A percentile compares a stretch with the other conserved stretches of the same genome.
phyloP scores from a whole-genome alignment of 2,329 filamentous ascomycete genomes.

The Colletotrichum magnum region DNA sequence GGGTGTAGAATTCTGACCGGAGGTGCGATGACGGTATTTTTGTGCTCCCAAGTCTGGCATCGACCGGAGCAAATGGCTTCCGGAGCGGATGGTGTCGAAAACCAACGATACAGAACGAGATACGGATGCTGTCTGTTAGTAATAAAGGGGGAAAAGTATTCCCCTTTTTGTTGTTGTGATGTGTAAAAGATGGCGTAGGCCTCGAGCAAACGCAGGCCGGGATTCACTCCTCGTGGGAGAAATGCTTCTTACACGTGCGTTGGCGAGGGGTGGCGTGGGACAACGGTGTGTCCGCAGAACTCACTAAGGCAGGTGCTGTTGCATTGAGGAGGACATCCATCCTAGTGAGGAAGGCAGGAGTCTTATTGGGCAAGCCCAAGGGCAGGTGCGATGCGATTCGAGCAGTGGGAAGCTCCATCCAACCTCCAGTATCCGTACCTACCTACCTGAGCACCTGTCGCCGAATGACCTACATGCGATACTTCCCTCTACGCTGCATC shows the following conservation, averaged over 20 bases:
- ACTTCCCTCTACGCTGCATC: too few relatives aligned
- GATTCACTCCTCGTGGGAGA: slow-evolving; percentile 15
- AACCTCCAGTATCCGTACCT: background rate
- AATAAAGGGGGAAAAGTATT: background rate
- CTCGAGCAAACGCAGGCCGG: slow-evolving; percentile 12
- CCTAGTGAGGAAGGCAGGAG: background rate
- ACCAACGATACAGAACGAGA: too few relatives aligned
- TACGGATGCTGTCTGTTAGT: too few relatives aligned
- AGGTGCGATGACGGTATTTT: background rate
- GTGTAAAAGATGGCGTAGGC: slow-evolving; percentile 10
- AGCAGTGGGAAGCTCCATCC: too few relatives aligned
- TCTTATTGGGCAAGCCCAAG: slow-evolving; percentile 4
- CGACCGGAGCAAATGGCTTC: too few relatives aligned
- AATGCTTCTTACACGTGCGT: slow-evolving; percentile 23
- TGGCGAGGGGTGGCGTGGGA: slow-evolving; percentile 4
- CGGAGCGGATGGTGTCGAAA: too few relatives aligned
- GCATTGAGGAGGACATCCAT: slow-evolving; percentile 12
- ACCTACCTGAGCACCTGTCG: background rate
- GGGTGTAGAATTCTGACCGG: background rate
- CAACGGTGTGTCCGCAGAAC: slow-evolving; percentile 17
- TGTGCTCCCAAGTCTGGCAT: background rate
- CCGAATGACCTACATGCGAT: slow-evolving; percentile 1
- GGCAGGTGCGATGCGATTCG: too few relatives aligned
- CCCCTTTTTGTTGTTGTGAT: slow-evolving; percentile 3
- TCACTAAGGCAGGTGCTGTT: background rate